phyloP scores from a whole-genome alignment of 2,329 filamentous ascomycete species.

The Diatrype stigma region DNA sequence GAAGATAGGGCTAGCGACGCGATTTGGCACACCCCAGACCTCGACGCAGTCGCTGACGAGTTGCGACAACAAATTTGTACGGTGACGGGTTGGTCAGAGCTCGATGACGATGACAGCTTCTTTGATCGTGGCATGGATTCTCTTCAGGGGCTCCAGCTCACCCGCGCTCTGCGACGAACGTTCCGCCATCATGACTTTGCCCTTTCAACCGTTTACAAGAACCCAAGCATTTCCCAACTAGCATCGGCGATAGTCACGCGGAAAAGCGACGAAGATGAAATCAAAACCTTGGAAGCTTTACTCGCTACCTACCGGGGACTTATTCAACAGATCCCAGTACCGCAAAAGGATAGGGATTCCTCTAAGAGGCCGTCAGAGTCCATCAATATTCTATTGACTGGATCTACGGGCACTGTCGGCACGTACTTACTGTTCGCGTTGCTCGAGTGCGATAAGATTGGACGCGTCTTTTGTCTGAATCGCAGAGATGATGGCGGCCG shows the following conservation, averaged over 20 bases:
- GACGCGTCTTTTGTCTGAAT: slow-evolving; percentile 25
- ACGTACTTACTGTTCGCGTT: slow-evolving; percentile 16
- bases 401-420: slow-evolving; percentile 22
- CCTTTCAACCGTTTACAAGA: slow-evolving; percentile 10
- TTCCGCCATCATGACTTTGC: slow-evolving; percentile 4
- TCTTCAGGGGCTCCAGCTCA: slow-evolving; percentile 14
- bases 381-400: slow-evolving; percentile 21
- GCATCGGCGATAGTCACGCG: slow-evolving; percentile 5
- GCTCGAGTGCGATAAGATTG: slow-evolving; percentile 9
- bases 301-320: slow-evolving; percentile 12
- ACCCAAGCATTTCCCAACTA: slow-evolving; percentile 12
- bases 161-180: slow-evolving; percentile 6
- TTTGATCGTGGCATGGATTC: slow-evolving; percentile 17
- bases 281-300: slow-evolving; percentile 8
- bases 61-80: slow-evolving; percentile 2
- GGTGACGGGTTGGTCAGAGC: slow-evolving; percentile 4
- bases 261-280: slow-evolving; percentile 1
- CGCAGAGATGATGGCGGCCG: slow-evolving; percentile 14
- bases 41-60: slow-evolving; percentile 1
- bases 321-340: slow-evolving; percentile 11
- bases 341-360: neutral
- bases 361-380: neutral
- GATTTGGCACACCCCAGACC: neutral
- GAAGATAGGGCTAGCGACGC: neutral
- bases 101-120: slow-evolving; percentile 7